A percentile compares a stretch with the other conserved stretches of the same genome.
Evolutionary conservation across 192 early-diverging fungal species (phyloP).

Genomic region (Chytriomyces hyalinus): DNA sequence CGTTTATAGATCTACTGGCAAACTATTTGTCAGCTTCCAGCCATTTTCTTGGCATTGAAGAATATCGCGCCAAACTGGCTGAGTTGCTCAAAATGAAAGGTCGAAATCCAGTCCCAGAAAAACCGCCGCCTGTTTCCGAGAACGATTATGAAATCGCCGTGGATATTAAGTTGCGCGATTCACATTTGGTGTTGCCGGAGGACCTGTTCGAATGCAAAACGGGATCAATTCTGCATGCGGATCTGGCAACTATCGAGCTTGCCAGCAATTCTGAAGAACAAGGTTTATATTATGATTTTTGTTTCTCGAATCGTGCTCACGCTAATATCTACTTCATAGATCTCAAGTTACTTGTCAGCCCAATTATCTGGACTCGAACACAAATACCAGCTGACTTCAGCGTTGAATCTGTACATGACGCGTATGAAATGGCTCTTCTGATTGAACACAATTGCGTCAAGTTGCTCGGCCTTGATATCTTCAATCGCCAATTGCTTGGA

Average conservation of each 20-base stretch:
- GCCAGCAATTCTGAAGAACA: slow-evolving; percentile 18
- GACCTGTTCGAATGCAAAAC: slow-evolving; percentile 13
- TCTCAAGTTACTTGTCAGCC: slow-evolving; percentile 25
- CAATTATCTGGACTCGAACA: slow-evolving; percentile 29
- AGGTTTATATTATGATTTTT: slow-evolving; percentile 12
- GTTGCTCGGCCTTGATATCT: slow-evolving; percentile 24
- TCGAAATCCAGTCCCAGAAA: background rate
- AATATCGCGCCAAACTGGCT: slow-evolving; percentile 58
- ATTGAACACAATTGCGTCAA: slow-evolving; percentile 20
- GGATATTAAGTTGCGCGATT: slow-evolving; percentile 10
- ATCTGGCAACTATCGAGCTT: slow-evolving; percentile 13
- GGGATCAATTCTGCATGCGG: slow-evolving; percentile 12
- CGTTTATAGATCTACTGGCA: slow-evolving; percentile 69
- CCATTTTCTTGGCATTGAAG: slow-evolving; percentile 67
- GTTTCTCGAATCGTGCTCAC: background rate
- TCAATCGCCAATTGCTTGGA: slow-evolving; percentile 61
- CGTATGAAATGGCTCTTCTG: slow-evolving; percentile 10
- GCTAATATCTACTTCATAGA: slow-evolving; percentile 17
- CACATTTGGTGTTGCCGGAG: slow-evolving; percentile 20
- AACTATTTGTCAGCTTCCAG: slow-evolving; percentile 72
- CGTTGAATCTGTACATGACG: slow-evolving; percentile 10
- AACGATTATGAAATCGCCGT: slow-evolving; percentile 17
- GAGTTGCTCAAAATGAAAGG: slow-evolving; percentile 40
- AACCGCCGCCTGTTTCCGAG: background rate
- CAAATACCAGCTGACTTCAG: background rate